Conservation (phyloP, 2,329 filamentous ascomycete species). For the Mycosphaerella sp. region DNA sequence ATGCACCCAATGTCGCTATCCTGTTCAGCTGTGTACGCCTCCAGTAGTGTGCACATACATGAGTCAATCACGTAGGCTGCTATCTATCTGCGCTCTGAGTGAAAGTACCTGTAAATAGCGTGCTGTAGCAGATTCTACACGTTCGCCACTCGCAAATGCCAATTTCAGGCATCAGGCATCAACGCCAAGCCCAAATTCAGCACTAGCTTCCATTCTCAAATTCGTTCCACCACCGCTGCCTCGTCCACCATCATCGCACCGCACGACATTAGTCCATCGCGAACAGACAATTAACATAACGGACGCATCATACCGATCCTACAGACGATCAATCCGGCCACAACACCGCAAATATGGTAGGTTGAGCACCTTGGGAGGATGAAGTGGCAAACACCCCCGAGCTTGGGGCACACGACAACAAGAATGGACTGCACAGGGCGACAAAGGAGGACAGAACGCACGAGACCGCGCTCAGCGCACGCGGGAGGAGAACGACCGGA, state of each 20-base stretch:
- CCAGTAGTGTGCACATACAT: too few species aligned
- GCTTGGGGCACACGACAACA: conserved; percentile 27
- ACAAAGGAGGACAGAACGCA: conserved; percentile 2
- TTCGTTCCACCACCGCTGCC: conserved; percentile 8
- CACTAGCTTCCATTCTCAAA: conserved; percentile 4
- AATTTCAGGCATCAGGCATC: too few species aligned
- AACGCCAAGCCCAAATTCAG: background rate
- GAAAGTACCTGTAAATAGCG: too few species aligned
- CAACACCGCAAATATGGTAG: conserved; percentile 31
- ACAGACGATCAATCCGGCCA: conserved; percentile 15
- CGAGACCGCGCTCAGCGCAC: conserved; percentile 1
- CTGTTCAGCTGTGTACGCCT: background rate
- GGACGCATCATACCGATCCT: conserved; percentile 14
- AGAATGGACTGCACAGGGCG: conserved; percentile 2
- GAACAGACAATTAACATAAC: conserved; percentile 14
- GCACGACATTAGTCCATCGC: conserved; percentile 17
- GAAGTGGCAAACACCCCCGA: conserved; percentile 15
- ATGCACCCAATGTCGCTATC: background rate
- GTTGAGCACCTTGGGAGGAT: conserved; percentile 14
- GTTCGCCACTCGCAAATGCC: background rate
- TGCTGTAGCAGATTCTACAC: conserved; percentile 1
- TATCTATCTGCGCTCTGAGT: too few species aligned
- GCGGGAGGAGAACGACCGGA: background rate
- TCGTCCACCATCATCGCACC: conserved; percentile 9
- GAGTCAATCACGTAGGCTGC: too few species aligned